Evolutionary conservation across 768 basidiomycete genomes (phyloP), one percentile per base, ranked within the genome.

Genomic region (Cubamyces sp.): DNA sequence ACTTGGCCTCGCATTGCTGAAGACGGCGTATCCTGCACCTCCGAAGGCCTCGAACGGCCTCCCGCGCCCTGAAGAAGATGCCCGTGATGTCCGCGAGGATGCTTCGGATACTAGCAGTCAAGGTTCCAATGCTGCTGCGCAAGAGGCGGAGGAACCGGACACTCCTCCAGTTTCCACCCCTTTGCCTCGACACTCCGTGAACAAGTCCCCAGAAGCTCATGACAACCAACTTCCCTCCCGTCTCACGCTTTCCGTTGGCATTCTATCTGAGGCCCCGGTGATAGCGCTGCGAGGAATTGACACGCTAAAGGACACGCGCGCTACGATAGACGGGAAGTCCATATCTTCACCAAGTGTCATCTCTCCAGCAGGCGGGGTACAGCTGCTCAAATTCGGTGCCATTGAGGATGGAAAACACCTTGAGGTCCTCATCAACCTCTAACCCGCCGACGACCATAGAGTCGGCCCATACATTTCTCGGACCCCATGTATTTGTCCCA

Each of bases 1-100:
- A 6, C 28, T 64, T 16, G 58, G 49, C 1, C 42, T 55, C n/a
- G 57, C 54, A 21, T 25, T 64, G 19, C 30, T 57, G n/a, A 57
- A 53, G 45, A 63, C 62, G 5, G 42, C 62, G 11, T 34, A 56
- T 3, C 55, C 50, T 18, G 39, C 48, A 1, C 1, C 39, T 26
- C 57, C 57, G n/a, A 42, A 39, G 41, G 9, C 40, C 16, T 15
- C 14, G 3, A 26, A 23, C 48, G 12, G 9, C 18, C 42, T 5
- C 3, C 8, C 25, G 18, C 23, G 48, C 3, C 14, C 25, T 5
- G 48, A 30, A 3, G 9, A 23, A 8, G 23, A 26, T 23, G 26
- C 5, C 7, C 14, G 7, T 16, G 23, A 15, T 9, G 9, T 26
- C 21, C 9, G 14, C 6, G 37, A 25, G 3, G 14, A 6, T 8